Conservation (phyloP, 331 rosid genomes). For the Saraca asoca region DNA sequence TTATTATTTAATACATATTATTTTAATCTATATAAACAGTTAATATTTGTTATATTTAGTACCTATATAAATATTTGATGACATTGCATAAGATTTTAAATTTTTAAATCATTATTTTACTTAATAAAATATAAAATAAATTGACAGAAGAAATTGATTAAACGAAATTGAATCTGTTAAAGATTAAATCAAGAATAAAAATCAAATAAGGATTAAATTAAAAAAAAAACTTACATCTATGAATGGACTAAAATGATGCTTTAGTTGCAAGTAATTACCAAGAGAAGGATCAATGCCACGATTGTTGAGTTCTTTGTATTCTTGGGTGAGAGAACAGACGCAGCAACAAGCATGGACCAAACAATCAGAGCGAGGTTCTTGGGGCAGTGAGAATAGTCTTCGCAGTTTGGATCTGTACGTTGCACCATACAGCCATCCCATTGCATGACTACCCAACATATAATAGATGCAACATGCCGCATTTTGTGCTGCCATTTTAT, state of each 20-base stretch:
- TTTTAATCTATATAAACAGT: too few relatives aligned
- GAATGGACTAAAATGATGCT: too few relatives aligned
- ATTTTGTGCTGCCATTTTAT: conserved; percentile 10
- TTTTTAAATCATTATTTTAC: too few relatives aligned
- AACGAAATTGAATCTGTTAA: too few relatives aligned
- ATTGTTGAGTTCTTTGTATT: conserved; percentile 11
- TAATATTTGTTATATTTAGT: too few relatives aligned
- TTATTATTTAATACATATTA: too few relatives aligned
- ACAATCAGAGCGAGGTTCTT: conserved; percentile 1
- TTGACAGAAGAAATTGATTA: too few relatives aligned
- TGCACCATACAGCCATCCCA: not conserved
- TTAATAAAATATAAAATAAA: too few relatives aligned
- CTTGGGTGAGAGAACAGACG: conserved; percentile 14
- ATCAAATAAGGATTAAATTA: too few relatives aligned
- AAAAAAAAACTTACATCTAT: too few relatives aligned
- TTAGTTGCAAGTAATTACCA: not conserved
- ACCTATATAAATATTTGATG: not conserved
- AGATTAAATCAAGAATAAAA: too few relatives aligned
- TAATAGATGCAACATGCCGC: conserved; percentile 9
- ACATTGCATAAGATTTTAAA: too few relatives aligned
- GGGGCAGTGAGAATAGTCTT: conserved; percentile 18
- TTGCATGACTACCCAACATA: not conserved
- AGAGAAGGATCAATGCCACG: conserved; percentile 13
- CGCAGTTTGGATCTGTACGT: conserved; percentile 24
- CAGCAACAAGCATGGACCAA: not conserved